Conservation (phyloP, 83 land plant species). For the Diphasiastrum complanatum region DNA sequence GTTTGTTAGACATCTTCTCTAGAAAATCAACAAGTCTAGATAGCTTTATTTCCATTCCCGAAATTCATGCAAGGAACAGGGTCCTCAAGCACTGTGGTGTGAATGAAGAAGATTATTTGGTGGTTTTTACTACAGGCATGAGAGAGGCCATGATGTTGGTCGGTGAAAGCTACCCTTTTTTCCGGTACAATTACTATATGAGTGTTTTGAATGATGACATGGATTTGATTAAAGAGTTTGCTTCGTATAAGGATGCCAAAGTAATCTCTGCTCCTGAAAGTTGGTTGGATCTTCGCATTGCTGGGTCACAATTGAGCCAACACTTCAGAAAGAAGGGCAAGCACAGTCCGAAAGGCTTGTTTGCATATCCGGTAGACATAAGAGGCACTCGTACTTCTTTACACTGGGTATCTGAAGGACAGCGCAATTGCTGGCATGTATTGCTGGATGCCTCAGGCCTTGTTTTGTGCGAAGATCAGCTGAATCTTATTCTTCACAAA, state of each 20-base stretch:
- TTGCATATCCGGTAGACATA: too few species aligned
- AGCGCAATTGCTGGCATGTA: too few species aligned
- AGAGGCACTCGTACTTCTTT: too few species aligned
- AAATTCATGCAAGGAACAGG: slow-evolving; percentile 49
- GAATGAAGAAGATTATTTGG: slow-evolving; percentile 42
- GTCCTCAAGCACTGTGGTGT: slow-evolving; percentile 44
- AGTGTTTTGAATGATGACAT: slow-evolving; percentile 32
- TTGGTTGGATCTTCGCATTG: slow-evolving; percentile 58
- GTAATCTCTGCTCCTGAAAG: slow-evolving; percentile 45
- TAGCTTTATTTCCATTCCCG: slow-evolving; percentile 48
- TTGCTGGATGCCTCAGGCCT: too few species aligned
- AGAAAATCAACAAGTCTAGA: slow-evolving; percentile 39
- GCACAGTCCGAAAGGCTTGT: too few species aligned
- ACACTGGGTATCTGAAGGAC: too few species aligned
- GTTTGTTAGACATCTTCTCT: slow-evolving; percentile 40
- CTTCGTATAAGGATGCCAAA: slow-evolving; percentile 41
- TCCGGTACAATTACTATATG: slow-evolving; percentile 43
- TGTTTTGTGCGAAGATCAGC: too few species aligned
- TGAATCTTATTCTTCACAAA: too few species aligned
- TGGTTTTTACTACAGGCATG: slow-evolving; percentile 31
- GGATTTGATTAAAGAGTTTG: slow-evolving; percentile 42
- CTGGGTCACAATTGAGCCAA: slow-evolving; percentile 54
- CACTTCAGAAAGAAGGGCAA: slow-evolving; percentile 54
- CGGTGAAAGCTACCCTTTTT: slow-evolving; percentile 60
- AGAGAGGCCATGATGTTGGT: slow-evolving; percentile 49